Percentiles rank a stretch among this genome's conserved stretches.
phyloP scores from a whole-genome alignment of 2,329 filamentous ascomycete species.

The Xylaria sp. region DNA sequence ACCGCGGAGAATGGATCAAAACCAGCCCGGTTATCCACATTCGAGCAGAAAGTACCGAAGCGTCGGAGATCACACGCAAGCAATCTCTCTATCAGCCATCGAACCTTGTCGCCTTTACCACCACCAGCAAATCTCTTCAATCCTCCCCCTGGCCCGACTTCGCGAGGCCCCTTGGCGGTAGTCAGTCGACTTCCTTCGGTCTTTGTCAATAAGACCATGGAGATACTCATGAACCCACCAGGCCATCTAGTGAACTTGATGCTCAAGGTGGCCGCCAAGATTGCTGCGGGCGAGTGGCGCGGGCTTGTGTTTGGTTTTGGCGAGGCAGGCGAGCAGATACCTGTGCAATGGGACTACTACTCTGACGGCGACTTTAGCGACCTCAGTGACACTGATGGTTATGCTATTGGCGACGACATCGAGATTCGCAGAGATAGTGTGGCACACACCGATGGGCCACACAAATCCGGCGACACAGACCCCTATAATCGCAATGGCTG shows the following conservation, averaged over 20 bases:
- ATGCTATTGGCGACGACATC: slow-evolving; percentile 20
- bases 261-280: slow-evolving; percentile 72
- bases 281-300: slow-evolving; percentile 60
- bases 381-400: slow-evolving; percentile 49
- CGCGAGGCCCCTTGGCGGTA: slow-evolving; percentile 38
- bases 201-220: slow-evolving; percentile 70
- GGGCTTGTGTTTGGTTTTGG: slow-evolving; percentile 52
- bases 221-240: slow-evolving; percentile 74
- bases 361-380: slow-evolving; percentile 52
- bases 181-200: slow-evolving; percentile 53
- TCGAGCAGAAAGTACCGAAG: slow-evolving; percentile 37
- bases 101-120: slow-evolving; percentile 62
- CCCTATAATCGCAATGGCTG: slow-evolving; percentile 27
- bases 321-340: slow-evolving; percentile 49
- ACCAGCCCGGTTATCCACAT: slow-evolving; percentile 25
- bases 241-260: slow-evolving; percentile 72
- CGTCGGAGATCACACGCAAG: slow-evolving; percentile 52
- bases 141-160: slow-evolving; percentile 37
- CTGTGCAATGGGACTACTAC: slow-evolving; percentile 59
- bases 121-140: slow-evolving; percentile 61
- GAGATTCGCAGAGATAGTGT: slow-evolving; percentile 20
- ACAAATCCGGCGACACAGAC: slow-evolving; percentile 7
- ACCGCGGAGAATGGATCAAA: neutral
- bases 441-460: slow-evolving; percentile 9
- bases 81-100: slow-evolving; percentile 46